Percentiles rank a stretch among this genome's conserved stretches.
Evolutionary conservation across 495 filamentous ascomycete species (phyloP).

Genomic region (Cryomyces minteri): DNA sequence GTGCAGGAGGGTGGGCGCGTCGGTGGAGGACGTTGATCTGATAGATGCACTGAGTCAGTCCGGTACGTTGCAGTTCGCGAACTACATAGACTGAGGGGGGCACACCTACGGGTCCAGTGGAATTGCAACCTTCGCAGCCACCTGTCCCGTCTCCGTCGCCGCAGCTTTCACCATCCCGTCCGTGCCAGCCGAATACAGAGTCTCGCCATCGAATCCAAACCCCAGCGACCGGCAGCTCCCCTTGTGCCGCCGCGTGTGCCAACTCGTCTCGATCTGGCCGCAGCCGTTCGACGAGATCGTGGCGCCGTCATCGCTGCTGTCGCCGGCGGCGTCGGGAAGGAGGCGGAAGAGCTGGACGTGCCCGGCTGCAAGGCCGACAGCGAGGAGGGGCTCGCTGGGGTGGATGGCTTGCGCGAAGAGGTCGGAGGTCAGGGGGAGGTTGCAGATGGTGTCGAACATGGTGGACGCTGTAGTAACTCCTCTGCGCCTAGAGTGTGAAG

Average conservation of each 20-base stretch:
- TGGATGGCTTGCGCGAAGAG: constrained; percentile 81
- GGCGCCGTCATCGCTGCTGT: constrained; percentile 20
- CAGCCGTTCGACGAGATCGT: constrained; percentile 30
- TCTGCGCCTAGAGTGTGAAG: not conserved
- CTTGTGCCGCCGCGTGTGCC: constrained; percentile 79
- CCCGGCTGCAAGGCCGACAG: constrained; percentile 66
- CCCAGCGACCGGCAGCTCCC: constrained; percentile 69
- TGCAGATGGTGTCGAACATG: constrained; percentile 78
- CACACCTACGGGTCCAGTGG: constrained; percentile 20
- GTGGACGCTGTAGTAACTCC: not conserved
- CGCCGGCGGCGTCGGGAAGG: constrained; percentile 36
- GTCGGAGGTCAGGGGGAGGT: constrained; percentile 69
- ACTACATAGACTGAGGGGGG: not conserved
- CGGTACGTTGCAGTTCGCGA: not conserved
- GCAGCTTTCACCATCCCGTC: constrained; percentile 85
- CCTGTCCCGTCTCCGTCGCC: constrained; percentile 56
- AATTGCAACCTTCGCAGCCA: constrained; percentile 57
- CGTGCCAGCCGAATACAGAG: constrained; percentile 74
- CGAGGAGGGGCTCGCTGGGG: constrained; percentile 62
- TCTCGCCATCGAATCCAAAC: constrained; percentile 57
- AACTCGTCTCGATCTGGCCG: constrained; percentile 62
- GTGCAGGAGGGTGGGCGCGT: constrained; percentile 61
- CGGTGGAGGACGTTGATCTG: constrained; percentile 18
- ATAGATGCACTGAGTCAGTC: constrained; percentile 1
- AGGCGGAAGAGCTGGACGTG: constrained; percentile 78